These are phyloP conservation scores for Aureobasidium lini DNA, from an alignment of 2,329 filamentous ascomycete genomes.

Conservation along the genomic window DNA sequence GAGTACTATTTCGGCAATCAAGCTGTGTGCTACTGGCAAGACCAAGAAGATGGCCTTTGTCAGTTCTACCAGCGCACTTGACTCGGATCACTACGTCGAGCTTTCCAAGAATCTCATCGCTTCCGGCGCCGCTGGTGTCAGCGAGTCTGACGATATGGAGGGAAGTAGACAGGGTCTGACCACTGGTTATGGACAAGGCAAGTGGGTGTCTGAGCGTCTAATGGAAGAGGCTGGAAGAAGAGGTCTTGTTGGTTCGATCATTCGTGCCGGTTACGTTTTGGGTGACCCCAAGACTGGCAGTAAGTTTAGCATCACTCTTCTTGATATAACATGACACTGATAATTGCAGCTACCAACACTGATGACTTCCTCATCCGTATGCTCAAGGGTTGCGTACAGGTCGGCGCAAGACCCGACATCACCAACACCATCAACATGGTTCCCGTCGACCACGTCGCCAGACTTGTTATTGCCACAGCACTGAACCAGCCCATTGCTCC, in stretches of 20 bases:
- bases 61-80: conserved; percentile 73
- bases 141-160: conserved; percentile 69
- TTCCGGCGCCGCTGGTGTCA: conserved; percentile 56
- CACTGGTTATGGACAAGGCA: conserved; percentile 85
- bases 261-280: conserved; percentile 79
- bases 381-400: conserved; percentile 79
- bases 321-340: neutral
- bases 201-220: conserved; percentile 72
- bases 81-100: conserved; percentile 72
- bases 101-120: conserved; percentile 57
- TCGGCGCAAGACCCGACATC: conserved; percentile 66
- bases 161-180: conserved; percentile 69
- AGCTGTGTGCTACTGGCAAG: conserved; percentile 67
- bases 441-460: conserved; percentile 74
- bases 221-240: conserved; percentile 70
- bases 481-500: conserved; percentile 53
- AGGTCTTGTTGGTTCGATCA: conserved; percentile 66
- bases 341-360: conserved; percentile 53
- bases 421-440: conserved; percentile 84
- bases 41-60: conserved; percentile 77
- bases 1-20: conserved; percentile 68
- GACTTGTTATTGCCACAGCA: conserved; percentile 68
- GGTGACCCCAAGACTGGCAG: conserved; percentile 62
- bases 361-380: conserved; percentile 89
- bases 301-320: conserved; percentile 17